These are phyloP conservation scores for Mycena amicta DNA, from an alignment of 768 basidiomycete species.

Conservation along the genomic window DNA sequence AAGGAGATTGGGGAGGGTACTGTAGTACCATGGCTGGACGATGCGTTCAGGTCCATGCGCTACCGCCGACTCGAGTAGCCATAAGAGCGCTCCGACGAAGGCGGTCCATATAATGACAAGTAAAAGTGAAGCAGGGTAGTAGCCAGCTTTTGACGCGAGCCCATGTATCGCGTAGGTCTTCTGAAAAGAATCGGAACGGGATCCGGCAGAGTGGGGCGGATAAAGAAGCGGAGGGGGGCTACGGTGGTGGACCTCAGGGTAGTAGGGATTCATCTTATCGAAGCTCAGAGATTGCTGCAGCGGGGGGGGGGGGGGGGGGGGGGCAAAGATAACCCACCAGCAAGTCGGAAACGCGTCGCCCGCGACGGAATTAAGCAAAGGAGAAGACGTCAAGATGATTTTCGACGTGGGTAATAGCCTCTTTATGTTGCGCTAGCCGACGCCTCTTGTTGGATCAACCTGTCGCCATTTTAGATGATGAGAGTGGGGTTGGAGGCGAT, in stretches of 20 bases:
- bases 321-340: no score
- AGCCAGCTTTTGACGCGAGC: background rate
- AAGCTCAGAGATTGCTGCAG: no score
- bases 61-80: constrained; percentile 18
- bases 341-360: no score
- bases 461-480: no score
- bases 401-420: no score
- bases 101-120: constrained; percentile 5
- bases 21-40: constrained; percentile 16
- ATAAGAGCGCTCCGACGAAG: constrained; percentile 7
- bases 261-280: no score
- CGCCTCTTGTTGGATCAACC: no score
- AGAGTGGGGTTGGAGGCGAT: no score
- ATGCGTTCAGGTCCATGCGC: constrained; percentile 8
- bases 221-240: background rate
- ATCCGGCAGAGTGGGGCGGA: background rate
- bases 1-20: constrained; percentile 14
- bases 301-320: no score
- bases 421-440: no score
- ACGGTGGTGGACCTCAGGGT: background rate
- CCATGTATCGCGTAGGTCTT: background rate
- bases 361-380: no score
- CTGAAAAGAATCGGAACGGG: background rate
- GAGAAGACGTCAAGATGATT: no score
- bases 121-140: constrained; percentile 12